phyloP scores from a whole-genome alignment of 257 asterid genomes.

The Gentiana macrophylla region DNA sequence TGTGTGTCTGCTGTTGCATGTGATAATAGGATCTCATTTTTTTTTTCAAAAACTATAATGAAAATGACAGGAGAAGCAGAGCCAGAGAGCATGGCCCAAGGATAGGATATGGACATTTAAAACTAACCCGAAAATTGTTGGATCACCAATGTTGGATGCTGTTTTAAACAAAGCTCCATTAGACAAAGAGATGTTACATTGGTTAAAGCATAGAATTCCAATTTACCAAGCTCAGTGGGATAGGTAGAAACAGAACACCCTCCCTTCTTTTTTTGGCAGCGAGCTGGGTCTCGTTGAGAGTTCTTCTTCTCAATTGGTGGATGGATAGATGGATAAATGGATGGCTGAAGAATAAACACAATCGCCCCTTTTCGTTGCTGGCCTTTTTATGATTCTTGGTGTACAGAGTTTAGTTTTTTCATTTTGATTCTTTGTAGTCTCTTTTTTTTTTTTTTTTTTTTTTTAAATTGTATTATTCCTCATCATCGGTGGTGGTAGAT shows the following conservation, averaged over 20 bases:
- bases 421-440: too few species aligned
- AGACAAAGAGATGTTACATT: conserved; percentile 71
- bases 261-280: conserved; percentile 34
- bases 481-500: too few species aligned
- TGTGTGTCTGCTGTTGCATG: too few species aligned
- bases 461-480: too few species aligned
- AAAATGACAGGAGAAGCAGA: conserved; percentile 65
- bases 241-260: conserved; percentile 27
- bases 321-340: neutral
- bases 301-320: too few species aligned
- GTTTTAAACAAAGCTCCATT: conserved; percentile 42
- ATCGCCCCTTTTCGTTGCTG: too few species aligned
- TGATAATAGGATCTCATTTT: too few species aligned
- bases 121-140: conserved; percentile 45
- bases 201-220: conserved; percentile 79
- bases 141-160: conserved; percentile 87
- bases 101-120: conserved; percentile 87
- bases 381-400: too few species aligned
- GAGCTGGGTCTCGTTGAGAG: conserved; percentile 1
- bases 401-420: too few species aligned
- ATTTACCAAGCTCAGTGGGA: conserved; percentile 86
- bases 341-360: too few species aligned
- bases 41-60: too few species aligned
- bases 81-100: conserved; percentile 90
- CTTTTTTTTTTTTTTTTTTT: too few species aligned